phyloP scores from a whole-genome alignment of 345 rosid species.

The Draba incana region DNA sequence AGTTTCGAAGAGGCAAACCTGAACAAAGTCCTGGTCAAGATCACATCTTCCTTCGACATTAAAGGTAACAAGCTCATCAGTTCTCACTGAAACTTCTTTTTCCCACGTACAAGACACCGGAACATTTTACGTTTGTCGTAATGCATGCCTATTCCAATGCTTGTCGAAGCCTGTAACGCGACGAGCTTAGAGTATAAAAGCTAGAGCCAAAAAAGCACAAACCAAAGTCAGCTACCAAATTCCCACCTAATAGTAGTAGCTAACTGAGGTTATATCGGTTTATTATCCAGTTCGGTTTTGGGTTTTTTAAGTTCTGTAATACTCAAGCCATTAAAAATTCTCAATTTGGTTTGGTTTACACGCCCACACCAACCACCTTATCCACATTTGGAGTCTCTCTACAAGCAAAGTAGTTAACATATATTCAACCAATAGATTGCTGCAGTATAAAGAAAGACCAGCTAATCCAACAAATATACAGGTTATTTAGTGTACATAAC shows the following conservation, averaged over 20 bases:
- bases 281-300: constrained; percentile 20
- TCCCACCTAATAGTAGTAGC: constrained; percentile 26
- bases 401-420: neutral
- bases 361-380: neutral
- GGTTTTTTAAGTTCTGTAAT: neutral
- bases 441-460: neutral
- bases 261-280: constrained; percentile 10
- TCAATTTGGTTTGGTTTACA: constrained; percentile 3
- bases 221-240: constrained; percentile 7
- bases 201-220: no score
- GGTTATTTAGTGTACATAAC: constrained; percentile 21
- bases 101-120: constrained; percentile 60
- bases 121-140: constrained; percentile 67
- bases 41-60: constrained; percentile 72
- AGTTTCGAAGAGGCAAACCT: constrained; percentile 47
- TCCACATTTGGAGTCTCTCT: neutral
- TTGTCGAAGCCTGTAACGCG: constrained; percentile 54
- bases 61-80: constrained; percentile 56
- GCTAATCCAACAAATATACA: constrained; percentile 14
- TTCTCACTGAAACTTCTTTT: constrained; percentile 66
- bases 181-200: no score
- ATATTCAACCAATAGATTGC: constrained; percentile 1
- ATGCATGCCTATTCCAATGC: constrained; percentile 71
- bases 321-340: neutral
- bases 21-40: constrained; percentile 66